Evolutionary conservation across 2,329 filamentous ascomycete species (phyloP).

Genomic region (Kalmusia sp.): DNA sequence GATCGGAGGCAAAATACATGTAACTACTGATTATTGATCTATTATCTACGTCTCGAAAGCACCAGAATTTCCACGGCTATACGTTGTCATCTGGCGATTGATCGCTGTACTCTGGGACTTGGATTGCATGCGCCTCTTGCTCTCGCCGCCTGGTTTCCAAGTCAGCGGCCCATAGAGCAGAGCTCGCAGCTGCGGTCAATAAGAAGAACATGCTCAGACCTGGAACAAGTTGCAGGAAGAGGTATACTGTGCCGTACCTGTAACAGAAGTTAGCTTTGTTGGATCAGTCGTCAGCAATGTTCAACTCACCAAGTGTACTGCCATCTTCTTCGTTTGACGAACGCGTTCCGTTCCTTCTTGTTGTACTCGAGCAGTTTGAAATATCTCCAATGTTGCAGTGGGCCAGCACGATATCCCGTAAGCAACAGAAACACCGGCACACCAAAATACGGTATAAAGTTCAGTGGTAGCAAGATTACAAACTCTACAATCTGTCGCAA

Average conservation of each 20-base stretch:
- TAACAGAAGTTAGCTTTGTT: conserved; percentile 16
- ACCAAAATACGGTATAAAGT: conserved; percentile 84
- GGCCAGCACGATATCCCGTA: conserved; percentile 86
- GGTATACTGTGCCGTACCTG: conserved; percentile 82
- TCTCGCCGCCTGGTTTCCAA: conserved; percentile 62
- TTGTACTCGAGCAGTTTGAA: conserved; percentile 79
- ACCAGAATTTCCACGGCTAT: conserved; percentile 8
- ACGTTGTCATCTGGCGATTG: conserved; percentile 31
- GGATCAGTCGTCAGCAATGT: too few species aligned
- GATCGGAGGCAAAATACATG: background rate
- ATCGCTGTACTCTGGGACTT: conserved; percentile 37
- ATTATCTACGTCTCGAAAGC: background rate
- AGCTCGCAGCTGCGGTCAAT: conserved; percentile 82
- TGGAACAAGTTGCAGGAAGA: conserved; percentile 86
- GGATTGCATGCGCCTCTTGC: conserved; percentile 26
- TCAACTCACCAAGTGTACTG: conserved; percentile 78
- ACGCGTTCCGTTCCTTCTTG: conserved; percentile 75
- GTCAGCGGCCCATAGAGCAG: conserved; percentile 83
- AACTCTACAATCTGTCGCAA: conserved; percentile 90
- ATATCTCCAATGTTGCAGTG: conserved; percentile 89
- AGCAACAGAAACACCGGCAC: conserved; percentile 85
- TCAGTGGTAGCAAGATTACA: conserved; percentile 71
- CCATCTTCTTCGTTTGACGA: conserved; percentile 72
- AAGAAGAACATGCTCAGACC: conserved; percentile 94
- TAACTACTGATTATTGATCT: conserved; percentile 10